A percentile compares a stretch with the other conserved stretches of the same genome.
Conservation (phyloP, 164 flowering plant genomes). For the Hamamelis virginiana region DNA sequence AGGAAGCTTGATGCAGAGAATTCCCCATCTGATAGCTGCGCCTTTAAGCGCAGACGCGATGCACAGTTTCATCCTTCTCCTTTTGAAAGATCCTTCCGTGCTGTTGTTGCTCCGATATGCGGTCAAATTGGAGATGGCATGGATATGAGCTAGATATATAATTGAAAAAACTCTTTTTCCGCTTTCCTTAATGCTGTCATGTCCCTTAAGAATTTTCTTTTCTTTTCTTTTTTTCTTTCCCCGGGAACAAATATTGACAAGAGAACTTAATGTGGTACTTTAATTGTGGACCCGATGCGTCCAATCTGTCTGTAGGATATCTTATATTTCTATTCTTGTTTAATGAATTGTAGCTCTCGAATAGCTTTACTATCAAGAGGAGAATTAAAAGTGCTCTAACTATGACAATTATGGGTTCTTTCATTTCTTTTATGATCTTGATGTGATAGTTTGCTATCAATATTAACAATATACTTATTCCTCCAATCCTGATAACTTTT, state of each 20-base stretch:
- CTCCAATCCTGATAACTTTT: background rate
- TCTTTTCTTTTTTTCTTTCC: slow-evolving; percentile 8
- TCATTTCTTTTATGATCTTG: background rate
- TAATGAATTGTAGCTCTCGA: slow-evolving; percentile 37
- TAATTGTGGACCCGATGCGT: slow-evolving; percentile 33
- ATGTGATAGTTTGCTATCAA: background rate
- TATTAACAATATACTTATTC: background rate
- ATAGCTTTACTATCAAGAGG: slow-evolving; percentile 32
- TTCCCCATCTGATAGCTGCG: slow-evolving; percentile 61
- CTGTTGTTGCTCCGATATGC: slow-evolving; percentile 83
- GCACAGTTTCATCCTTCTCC: slow-evolving; percentile 82
- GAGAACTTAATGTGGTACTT: slow-evolving; percentile 28
- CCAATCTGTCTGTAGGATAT: slow-evolving; percentile 49
- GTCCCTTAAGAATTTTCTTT: slow-evolving; percentile 12
- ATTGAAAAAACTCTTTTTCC: slow-evolving; percentile 11
- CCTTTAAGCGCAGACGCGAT: slow-evolving; percentile 86
- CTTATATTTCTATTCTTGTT: slow-evolving; percentile 31
- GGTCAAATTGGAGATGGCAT: slow-evolving; percentile 95
- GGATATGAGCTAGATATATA: slow-evolving; percentile 70
- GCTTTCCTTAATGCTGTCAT: slow-evolving; percentile 7
- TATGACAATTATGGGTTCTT: background rate
- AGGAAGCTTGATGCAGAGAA: slow-evolving; percentile 84
- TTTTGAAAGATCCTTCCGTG: slow-evolving; percentile 86
- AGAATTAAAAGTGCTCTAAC: slow-evolving; percentile 16
- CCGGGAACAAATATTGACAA: slow-evolving; percentile 19